Conservation (phyloP, 805 yeast species). For the Lachancea mirantina region DNA sequence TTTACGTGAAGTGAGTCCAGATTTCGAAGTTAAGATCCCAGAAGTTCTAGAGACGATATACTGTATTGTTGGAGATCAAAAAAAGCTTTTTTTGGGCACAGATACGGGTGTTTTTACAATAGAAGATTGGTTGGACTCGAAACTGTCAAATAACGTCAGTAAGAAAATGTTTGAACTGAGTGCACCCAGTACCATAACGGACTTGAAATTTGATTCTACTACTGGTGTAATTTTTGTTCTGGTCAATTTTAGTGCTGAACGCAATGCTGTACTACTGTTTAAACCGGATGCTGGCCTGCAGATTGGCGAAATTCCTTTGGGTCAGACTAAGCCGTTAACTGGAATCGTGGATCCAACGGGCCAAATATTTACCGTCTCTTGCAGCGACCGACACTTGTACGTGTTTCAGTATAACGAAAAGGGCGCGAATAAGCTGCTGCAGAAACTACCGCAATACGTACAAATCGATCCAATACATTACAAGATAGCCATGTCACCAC, state of each 20-base stretch:
- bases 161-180: slow-evolving; percentile 11
- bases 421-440: slow-evolving; percentile 21
- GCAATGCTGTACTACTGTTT: slow-evolving; percentile 17
- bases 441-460: slow-evolving; percentile 22
- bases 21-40: not conserved
- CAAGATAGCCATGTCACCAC: slow-evolving; percentile 31
- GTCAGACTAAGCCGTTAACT: slow-evolving; percentile 22
- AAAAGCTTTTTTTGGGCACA: slow-evolving; percentile 18
- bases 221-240: slow-evolving; percentile 18
- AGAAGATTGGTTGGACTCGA: slow-evolving; percentile 14
- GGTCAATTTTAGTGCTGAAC: slow-evolving; percentile 12
- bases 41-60: not conserved
- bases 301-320: slow-evolving; percentile 13
- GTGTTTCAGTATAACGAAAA: slow-evolving; percentile 22
- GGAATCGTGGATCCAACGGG: slow-evolving; percentile 25
- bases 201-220: slow-evolving; percentile 19
- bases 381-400: slow-evolving; percentile 23
- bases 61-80: slow-evolving; percentile 1
- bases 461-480: slow-evolving; percentile 28
- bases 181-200: slow-evolving; percentile 23
- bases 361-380: slow-evolving; percentile 20
- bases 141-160: slow-evolving; percentile 2
- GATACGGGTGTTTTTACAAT: slow-evolving; percentile 17
- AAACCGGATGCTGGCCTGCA: slow-evolving; percentile 11
- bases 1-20: slow-evolving; percentile 6